Conservation (phyloP, 1,284 basidiomycete genomes). For the Volvariella surrecta region DNA sequence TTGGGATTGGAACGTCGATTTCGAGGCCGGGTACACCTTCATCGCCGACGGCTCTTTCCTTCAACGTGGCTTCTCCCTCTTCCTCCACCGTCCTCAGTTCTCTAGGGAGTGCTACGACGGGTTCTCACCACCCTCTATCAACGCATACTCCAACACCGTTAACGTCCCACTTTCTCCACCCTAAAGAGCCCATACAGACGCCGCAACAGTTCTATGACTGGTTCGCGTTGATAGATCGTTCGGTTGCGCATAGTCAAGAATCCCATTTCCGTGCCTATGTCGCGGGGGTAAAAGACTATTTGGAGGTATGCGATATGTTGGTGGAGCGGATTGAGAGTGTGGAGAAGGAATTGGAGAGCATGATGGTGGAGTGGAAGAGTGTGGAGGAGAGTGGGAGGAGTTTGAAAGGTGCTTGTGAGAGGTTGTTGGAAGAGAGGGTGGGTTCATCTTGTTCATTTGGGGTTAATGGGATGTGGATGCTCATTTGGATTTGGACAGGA, state of each 20-base stretch:
- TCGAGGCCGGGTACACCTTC: too few relatives aligned
- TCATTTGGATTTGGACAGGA: slow-evolving; percentile 39
- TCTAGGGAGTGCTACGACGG: background rate
- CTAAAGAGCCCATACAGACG: slow-evolving; percentile 69
- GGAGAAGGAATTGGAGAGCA: slow-evolving; percentile 65
- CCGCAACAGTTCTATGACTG: slow-evolving; percentile 95
- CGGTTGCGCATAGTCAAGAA: slow-evolving; percentile 87
- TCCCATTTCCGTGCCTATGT: slow-evolving; percentile 83
- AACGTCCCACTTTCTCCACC: slow-evolving; percentile 48
- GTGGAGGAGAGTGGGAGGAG: slow-evolving; percentile 86
- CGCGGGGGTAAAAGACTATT: slow-evolving; percentile 61
- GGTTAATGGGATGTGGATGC: too few relatives aligned
- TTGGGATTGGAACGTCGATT: background rate
- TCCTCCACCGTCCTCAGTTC: background rate
- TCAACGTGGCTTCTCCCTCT: background rate
- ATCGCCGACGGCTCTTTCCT: background rate
- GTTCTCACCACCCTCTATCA: background rate
- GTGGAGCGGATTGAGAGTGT: slow-evolving; percentile 64
- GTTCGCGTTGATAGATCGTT: slow-evolving; percentile 80
- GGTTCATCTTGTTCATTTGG: slow-evolving; percentile 12
- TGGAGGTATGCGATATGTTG: slow-evolving; percentile 69
- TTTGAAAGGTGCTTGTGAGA: slow-evolving; percentile 85
- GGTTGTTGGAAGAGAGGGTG: slow-evolving; percentile 80
- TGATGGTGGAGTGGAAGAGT: slow-evolving; percentile 75
- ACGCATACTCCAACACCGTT: slow-evolving; percentile 13